Base-by-base conservation (phyloP, 805 yeast genomes). In the Candida ortonii region DNA sequence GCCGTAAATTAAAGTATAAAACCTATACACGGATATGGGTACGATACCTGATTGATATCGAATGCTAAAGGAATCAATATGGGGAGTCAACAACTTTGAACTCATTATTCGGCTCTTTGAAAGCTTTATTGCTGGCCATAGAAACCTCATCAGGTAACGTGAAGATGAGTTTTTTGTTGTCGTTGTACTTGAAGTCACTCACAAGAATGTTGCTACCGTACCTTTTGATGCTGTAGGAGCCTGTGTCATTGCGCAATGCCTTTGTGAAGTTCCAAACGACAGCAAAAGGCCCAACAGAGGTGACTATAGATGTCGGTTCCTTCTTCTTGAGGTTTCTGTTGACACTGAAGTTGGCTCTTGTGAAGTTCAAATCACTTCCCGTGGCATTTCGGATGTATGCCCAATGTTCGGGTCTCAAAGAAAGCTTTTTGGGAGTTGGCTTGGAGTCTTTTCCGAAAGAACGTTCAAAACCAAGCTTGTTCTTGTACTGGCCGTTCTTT, bases 211-310 rank as follows among this genome's bases (percentile, higher is more conserved):
- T 62, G 26, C 73, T 71, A 15, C 67, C 61, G 54, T 82, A 82
- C 36, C 76, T 68, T 56, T 75, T 79, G 53, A 89, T 78, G 31
- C 69, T 61, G 55, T 84, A 85, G 6, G 83, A 71, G 27, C 53
- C 49, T 16, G 66, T 70, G 36, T 72, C 75, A 36, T 78, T 76
- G 27, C 64, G 62, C 26, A 80, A 53, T 10, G 83, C 67, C 41
- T 78, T 75, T 45, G 65, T 70, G 53, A 88, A 58, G 9, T 82
- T 78, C 96, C 96, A 88, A 1, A 84, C 71, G 15, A 88, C 72
- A 16, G 87, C 82, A 58, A 77, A 88, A 13, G 89, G 90, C 2
- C 96, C 96, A 2, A 81, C 68, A 4, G 90, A 78, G 1, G 95
- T 72, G 16, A 86, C 78, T 32, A 88, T 83, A 2, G 80, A 68